Conservation (phyloP, 83 land plant genomes). For the Larix sibirica region DNA sequence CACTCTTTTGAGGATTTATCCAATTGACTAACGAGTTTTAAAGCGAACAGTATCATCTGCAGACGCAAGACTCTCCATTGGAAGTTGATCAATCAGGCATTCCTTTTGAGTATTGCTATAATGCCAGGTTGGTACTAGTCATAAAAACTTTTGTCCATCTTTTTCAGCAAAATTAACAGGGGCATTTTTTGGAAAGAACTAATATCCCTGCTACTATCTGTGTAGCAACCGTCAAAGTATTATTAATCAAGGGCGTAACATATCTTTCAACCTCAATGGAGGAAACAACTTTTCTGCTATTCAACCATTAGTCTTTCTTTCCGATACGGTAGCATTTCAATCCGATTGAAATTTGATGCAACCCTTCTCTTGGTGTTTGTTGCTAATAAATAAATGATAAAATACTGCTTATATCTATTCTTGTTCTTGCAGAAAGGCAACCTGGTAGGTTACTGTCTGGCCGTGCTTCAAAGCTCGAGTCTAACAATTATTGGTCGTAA, state of each 20-base stretch:
- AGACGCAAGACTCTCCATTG: constrained; percentile 20
- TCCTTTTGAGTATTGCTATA: constrained; percentile 68
- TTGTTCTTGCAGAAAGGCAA: neutral
- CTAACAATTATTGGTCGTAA: neutral
- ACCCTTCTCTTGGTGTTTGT: neutral
- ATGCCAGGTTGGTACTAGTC: constrained; percentile 34
- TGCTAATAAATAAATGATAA: neutral
- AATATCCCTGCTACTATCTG: neutral
- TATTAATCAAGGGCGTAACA: constrained; percentile 28
- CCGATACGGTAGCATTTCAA: constrained; percentile 24
- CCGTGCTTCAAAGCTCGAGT: constrained; percentile 10
- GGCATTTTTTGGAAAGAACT: constrained; percentile 14
- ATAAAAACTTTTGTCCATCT: neutral
- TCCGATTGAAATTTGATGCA: neutral
- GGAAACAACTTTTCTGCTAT: constrained; percentile 43
- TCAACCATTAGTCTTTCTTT: constrained; percentile 45
- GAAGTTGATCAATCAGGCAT: constrained; percentile 26
- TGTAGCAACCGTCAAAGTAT: constrained; percentile 39
- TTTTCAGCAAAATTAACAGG: neutral
- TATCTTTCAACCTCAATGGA: constrained; percentile 50
- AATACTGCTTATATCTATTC: neutral
- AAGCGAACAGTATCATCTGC: constrained; percentile 46
- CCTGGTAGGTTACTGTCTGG: neutral
- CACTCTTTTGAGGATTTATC: constrained; percentile 13
- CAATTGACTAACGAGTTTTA: neutral